Evolutionary conservation across 441 rosid genomes (phyloP).

Genomic region (Syzygium syzygioides): DNA sequence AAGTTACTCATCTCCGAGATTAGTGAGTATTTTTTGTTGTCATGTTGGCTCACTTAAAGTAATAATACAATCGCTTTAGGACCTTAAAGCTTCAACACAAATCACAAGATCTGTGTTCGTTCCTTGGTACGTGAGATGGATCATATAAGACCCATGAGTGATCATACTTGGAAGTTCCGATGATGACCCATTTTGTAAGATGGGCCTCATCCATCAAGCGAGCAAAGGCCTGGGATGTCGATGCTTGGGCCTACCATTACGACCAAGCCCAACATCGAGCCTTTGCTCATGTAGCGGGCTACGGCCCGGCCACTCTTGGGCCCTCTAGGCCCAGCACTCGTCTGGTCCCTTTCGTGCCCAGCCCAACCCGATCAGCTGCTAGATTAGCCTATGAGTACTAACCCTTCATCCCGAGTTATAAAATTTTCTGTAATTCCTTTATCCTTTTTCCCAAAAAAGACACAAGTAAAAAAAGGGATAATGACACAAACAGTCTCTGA

Average conservation of each 20-base stretch:
- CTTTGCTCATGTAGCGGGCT: not conserved
- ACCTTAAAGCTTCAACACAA: not conserved
- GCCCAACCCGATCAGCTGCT: not conserved
- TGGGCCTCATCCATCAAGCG: not conserved
- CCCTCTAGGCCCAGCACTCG: not conserved
- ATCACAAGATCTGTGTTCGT: not conserved
- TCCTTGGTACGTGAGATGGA: fast-evolving
- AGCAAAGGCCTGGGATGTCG: not conserved
- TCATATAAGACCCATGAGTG: not conserved
- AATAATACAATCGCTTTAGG: not conserved
- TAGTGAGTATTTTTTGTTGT: fast-evolving
- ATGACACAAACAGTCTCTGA: too few relatives aligned
- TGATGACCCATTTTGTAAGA: not conserved
- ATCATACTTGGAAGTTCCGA: not conserved
- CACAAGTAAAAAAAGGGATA: too few relatives aligned
- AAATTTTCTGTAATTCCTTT: fast-evolving
- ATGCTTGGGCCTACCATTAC: fast-evolving
- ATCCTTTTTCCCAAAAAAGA: not conserved
- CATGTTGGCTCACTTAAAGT: not conserved
- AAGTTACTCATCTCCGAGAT: not conserved
- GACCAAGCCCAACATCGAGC: fast-evolving
- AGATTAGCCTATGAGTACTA: not conserved
- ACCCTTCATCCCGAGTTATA: not conserved
- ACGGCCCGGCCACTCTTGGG: not conserved
- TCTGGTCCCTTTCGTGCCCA: not conserved